Evolutionary conservation across 352 stramenopile species (phyloP).

Genomic region (Phytophthora foliorum): DNA sequence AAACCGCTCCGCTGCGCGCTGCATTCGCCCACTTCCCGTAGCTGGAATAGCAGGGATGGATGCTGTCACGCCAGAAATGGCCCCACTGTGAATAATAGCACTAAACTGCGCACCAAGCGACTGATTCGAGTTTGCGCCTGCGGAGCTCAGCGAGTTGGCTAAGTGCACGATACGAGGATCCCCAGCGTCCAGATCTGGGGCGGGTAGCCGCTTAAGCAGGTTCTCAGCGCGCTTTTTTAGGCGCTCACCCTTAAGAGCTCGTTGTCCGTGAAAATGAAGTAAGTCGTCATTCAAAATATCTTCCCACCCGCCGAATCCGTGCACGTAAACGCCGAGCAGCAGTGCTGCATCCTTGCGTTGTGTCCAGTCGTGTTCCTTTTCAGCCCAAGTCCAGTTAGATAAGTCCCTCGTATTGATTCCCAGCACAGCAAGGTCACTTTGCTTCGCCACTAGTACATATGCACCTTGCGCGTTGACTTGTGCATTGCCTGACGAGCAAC

Average conservation of each 20-base stretch:
- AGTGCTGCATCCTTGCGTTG: slow-evolving; percentile 82
- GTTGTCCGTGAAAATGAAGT: slow-evolving; percentile 83
- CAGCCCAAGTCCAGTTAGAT: slow-evolving; percentile 75
- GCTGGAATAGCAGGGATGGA: slow-evolving; percentile 26
- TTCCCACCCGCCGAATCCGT: slow-evolving; percentile 89
- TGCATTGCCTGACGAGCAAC: slow-evolving; percentile 52
- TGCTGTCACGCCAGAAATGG: slow-evolving; percentile 43
- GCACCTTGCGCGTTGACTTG: slow-evolving; percentile 60
- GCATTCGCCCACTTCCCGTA: slow-evolving; percentile 67
- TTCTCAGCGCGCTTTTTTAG: slow-evolving; percentile 90
- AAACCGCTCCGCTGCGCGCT: slow-evolving; percentile 71
- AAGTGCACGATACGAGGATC: slow-evolving; percentile 74
- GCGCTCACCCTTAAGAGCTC: slow-evolving; percentile 83
- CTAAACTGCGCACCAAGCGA: slow-evolving; percentile 77
- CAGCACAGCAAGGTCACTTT: slow-evolving; percentile 72
- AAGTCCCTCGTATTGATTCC: slow-evolving; percentile 72
- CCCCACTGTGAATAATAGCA: slow-evolving; percentile 76
- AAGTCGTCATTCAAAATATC: slow-evolving; percentile 88
- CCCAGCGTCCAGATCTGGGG: slow-evolving; percentile 59
- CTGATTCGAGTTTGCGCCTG: slow-evolving; percentile 53
- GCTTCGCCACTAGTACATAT: slow-evolving; percentile 79
- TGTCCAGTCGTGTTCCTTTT: slow-evolving; percentile 88
- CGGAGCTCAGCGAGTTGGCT: slow-evolving; percentile 50
- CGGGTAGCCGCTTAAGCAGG: slow-evolving; percentile 75
- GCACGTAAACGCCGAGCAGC: slow-evolving; percentile 85